Percentiles rank a stretch among this genome's conserved stretches.
These are phyloP conservation scores for Chlamydomonas asymmetrica DNA, from an alignment of 139 green algal genomes.

Conservation along the genomic window DNA sequence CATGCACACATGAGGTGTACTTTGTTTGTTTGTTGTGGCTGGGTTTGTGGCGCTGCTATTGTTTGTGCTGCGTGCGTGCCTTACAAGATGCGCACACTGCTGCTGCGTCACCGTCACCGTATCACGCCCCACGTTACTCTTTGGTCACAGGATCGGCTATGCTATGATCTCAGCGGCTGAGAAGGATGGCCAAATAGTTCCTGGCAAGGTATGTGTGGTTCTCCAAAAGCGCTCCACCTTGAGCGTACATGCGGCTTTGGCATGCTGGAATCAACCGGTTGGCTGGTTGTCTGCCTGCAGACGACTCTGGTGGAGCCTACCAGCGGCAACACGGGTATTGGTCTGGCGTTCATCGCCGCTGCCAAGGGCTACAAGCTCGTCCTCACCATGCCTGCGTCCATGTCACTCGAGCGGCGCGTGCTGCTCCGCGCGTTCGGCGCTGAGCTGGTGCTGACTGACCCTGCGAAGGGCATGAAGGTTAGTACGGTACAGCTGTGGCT, in stretches of 20 bases:
- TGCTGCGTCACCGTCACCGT: no score
- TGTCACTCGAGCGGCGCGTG: constrained; percentile 93
- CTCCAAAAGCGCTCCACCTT: no score
- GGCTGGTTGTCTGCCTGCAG: constrained; percentile 33
- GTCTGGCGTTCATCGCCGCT: constrained; percentile 93
- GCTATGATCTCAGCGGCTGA: constrained; percentile 94
- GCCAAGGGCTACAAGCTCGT: constrained; percentile 91
- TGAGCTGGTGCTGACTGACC: constrained; percentile 88
- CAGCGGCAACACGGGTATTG: constrained; percentile 88
- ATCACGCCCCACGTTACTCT: no score
- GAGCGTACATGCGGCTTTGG: not conserved
- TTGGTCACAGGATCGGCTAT: constrained; percentile 85
- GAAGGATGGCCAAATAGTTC: constrained; percentile 79
- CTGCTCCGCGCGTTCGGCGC: constrained; percentile 90
- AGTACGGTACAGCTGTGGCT: no score
- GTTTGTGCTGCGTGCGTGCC: no score
- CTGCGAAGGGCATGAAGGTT: constrained; percentile 72
- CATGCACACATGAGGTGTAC: no score
- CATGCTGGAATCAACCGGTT: no score
- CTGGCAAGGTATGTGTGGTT: constrained; percentile 73
- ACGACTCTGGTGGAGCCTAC: constrained; percentile 95
- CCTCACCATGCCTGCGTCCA: constrained; percentile 98
- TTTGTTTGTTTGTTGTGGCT: no score
- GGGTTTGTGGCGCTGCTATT: no score
- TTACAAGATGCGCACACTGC: no score